Evolutionary conservation across 305 asterid genomes (phyloP), one percentile per base, ranked within the genome.

Genomic region (Ilex paraguariensis): DNA sequence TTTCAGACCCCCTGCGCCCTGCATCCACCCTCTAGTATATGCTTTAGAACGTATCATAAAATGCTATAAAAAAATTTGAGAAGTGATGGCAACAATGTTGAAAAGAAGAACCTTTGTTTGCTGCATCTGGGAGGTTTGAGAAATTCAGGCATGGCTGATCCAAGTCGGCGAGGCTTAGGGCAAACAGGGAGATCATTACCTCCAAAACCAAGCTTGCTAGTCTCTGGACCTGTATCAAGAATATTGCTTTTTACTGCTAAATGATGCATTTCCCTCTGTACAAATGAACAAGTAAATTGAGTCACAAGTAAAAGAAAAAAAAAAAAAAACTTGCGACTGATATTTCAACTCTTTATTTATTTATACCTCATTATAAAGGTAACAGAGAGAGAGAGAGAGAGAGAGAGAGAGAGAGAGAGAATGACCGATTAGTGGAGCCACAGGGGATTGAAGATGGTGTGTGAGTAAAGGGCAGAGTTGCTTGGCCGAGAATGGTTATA

Each of bases 91-190:
- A 4, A 36, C 42, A 36, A 36, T 36, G 42, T 5, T 36, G 42
- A 36, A 8, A 49, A 57, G 17, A 14, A 42, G 16, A 67, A 82
- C 87, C 75, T 58, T 62, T 71, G 73, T 30, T 78, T 70, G 63
- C 57, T 57, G 63, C 66, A 75, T 28, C 60, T 65, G 53, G 64
- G 67, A 53, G 82, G 66, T 58, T 70, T 66, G 65, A 85, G 75
- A 44, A 82, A 71, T 39, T 74, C 79, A 51, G 87, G 87, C 52
- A 81, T 66, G 15, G 78, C 28, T 15, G 85, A 65, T 16, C 77
- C 74, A 8, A 69, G 66, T n/a, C 85, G 77, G 61, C 80, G 85
- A 45, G 93, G 89, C 72, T 85, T 85, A 12, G 93, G 87, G 68
- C 86, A 85, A 53, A 81, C 42, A 45, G 82, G 87, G 61, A 58